phyloP scores from a whole-genome alignment of 2,329 filamentous ascomycete genomes.

The Talaromyces sp. region DNA sequence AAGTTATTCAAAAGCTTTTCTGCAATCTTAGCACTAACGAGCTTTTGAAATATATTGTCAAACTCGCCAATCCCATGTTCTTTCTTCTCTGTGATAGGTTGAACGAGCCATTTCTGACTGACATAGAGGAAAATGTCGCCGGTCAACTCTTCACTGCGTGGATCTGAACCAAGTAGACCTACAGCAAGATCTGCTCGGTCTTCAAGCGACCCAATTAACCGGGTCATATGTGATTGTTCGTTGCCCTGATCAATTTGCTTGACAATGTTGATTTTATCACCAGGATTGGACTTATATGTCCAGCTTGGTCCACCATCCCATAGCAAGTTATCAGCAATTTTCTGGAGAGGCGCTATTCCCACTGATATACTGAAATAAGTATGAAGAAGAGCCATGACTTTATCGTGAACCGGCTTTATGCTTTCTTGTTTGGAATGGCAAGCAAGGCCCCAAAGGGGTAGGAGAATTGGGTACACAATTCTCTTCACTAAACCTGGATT shows the following conservation, averaged over 20 bases:
- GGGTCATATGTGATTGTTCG: conserved; percentile 32
- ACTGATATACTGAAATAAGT: conserved; percentile 47
- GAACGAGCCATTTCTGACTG: conserved; percentile 46
- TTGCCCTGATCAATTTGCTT: conserved; percentile 22
- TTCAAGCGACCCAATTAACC: conserved; percentile 39
- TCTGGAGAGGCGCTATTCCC: conserved; percentile 38
- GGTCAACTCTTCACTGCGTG: conserved; percentile 43
- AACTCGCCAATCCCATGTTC: conserved; percentile 26
- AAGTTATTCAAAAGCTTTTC: conserved; percentile 47
- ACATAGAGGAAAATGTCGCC: conserved; percentile 47
- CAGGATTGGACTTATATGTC: conserved; percentile 33
- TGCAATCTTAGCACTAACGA: conserved; percentile 45
- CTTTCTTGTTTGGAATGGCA: conserved; percentile 40
- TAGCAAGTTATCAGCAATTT: conserved; percentile 44
- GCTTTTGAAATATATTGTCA: conserved; percentile 35
- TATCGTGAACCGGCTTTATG: conserved; percentile 30
- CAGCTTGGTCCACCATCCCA: conserved; percentile 44
- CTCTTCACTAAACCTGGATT: conserved; percentile 48
- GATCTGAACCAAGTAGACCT: conserved; percentile 41
- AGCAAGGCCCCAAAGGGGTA: conserved; percentile 46
- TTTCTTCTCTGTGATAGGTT: conserved; percentile 15
- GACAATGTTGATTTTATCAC: conserved; percentile 30
- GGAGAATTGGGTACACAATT: conserved; percentile 41
- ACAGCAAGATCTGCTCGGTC: conserved; percentile 42
- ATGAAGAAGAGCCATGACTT: conserved; percentile 36